These are phyloP conservation scores for Pythium phragmiticola DNA, from an alignment of 352 stramenopile species.

Conservation along the genomic window DNA sequence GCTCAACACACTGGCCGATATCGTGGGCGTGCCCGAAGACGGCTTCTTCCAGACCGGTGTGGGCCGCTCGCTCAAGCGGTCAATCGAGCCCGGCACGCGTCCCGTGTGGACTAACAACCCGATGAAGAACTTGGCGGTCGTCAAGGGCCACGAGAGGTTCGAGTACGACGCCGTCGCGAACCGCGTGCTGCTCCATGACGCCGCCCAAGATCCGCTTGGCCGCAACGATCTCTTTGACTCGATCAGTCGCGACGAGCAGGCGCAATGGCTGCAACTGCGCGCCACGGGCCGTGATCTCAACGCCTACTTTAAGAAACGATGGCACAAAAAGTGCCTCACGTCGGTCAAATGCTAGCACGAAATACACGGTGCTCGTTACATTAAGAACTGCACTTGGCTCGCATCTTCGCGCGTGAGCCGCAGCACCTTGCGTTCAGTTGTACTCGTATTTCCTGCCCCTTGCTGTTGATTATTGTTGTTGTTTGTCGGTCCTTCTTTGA, in stretches of 20 bases:
- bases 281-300: slow-evolving; percentile 34
- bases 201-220: slow-evolving; percentile 37
- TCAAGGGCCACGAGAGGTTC: slow-evolving; percentile 34
- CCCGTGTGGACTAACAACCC: slow-evolving; percentile 58
- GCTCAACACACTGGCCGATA: slow-evolving; percentile 28
- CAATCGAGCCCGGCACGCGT: slow-evolving; percentile 27
- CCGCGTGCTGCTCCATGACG: slow-evolving; percentile 33
- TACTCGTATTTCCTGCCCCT: neutral
- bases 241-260: slow-evolving; percentile 18
- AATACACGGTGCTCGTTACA: slow-evolving; percentile 31
- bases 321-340: slow-evolving; percentile 36
- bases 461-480: slow-evolving; percentile 5
- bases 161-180: slow-evolving; percentile 39
- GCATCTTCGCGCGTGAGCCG: slow-evolving; percentile 75
- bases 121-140: slow-evolving; percentile 37
- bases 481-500: slow-evolving; percentile 42
- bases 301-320: slow-evolving; percentile 48
- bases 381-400: slow-evolving; percentile 78
- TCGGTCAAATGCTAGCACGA: slow-evolving; percentile 19
- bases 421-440: slow-evolving; percentile 51
- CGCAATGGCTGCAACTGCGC: slow-evolving; percentile 2
- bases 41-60: slow-evolving; percentile 24
- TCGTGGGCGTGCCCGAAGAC: slow-evolving; percentile 18
- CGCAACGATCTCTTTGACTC: slow-evolving; percentile 30
- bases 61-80: slow-evolving; percentile 40